phyloP scores from a whole-genome alignment of 176 grass and related monocot genomes.

The Pontederia crassipes region DNA sequence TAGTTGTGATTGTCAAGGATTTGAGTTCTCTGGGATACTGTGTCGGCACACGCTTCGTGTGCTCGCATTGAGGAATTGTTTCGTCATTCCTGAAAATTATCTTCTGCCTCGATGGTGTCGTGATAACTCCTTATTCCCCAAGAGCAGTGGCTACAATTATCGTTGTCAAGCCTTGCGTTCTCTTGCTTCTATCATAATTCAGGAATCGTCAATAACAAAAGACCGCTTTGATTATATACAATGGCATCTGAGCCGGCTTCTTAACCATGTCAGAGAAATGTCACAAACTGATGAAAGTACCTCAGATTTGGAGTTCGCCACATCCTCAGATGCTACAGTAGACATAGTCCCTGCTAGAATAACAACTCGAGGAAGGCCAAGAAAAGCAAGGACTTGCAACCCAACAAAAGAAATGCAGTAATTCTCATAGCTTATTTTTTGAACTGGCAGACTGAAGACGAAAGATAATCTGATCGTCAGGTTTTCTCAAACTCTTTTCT shows the following conservation, averaged over 20 bases:
- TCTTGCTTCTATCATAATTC: slow-evolving; percentile 47
- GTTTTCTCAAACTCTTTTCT: too few species aligned
- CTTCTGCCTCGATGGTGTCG: slow-evolving; percentile 31
- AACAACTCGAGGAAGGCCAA: slow-evolving; percentile 28
- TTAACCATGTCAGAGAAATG: slow-evolving; percentile 37
- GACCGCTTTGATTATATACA: slow-evolving; percentile 37
- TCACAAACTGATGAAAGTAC: slow-evolving; percentile 23
- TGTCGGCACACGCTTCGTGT: slow-evolving; percentile 36
- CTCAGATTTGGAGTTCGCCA: slow-evolving; percentile 20
- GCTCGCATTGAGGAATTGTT: slow-evolving; percentile 42
- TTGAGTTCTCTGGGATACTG: slow-evolving; percentile 37
- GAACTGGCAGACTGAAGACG: too few species aligned
- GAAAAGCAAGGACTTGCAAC: slow-evolving; percentile 22
- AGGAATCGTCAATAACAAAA: slow-evolving; percentile 40
- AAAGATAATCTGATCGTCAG: too few species aligned
- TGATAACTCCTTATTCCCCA: slow-evolving; percentile 36
- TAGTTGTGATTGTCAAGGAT: slow-evolving; percentile 37
- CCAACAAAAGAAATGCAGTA: slow-evolving; percentile 10
- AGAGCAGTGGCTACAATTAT: slow-evolving; percentile 38
- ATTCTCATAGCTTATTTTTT: not conserved
- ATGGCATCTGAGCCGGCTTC: slow-evolving; percentile 34
- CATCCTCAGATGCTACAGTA: slow-evolving; percentile 24
- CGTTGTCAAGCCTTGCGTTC: slow-evolving; percentile 34
- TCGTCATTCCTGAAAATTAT: slow-evolving; percentile 39
- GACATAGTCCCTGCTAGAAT: slow-evolving; percentile 22